These are phyloP conservation scores for Brassica nigra DNA, from an alignment of 345 rosid species.

Conservation along the genomic window DNA sequence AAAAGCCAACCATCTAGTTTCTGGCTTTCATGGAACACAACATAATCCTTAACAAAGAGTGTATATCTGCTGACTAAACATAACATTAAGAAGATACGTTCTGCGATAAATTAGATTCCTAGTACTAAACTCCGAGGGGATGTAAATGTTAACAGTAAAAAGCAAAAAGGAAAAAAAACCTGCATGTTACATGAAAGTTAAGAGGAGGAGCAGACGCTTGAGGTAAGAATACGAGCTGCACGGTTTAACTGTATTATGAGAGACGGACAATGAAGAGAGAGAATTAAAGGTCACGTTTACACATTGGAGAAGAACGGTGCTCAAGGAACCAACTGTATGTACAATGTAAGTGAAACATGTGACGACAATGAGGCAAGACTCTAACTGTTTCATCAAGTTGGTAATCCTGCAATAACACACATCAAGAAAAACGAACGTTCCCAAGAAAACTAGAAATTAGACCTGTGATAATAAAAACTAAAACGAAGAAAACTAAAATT, in stretches of 20 bases:
- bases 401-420: conserved; percentile 63
- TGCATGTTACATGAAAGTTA: conserved; percentile 23
- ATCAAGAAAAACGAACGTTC: neutral
- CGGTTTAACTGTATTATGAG: neutral
- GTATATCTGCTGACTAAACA: conserved; percentile 6
- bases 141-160: conserved; percentile 2
- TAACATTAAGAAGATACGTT: neutral
- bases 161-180: neutral
- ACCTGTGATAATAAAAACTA: neutral
- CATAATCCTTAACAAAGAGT: neutral
- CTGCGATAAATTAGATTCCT: neutral
- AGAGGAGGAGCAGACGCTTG: neutral
- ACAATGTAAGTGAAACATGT: conserved; percentile 94
- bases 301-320: conserved; percentile 87
- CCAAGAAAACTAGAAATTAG: neutral
- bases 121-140: neutral
- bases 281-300: conserved; percentile 81
- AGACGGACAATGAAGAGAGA: neutral
- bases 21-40: conserved; percentile 24
- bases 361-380: conserved; percentile 89
- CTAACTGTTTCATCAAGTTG: conserved; percentile 87
- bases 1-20: conserved; percentile 11
- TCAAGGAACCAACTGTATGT: conserved; percentile 91
- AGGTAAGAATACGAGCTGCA: too few relatives aligned
- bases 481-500: neutral